A percentile compares a stretch with the other conserved stretches of the same genome.
These are phyloP conservation scores for Neoarthrinium moseri DNA, from an alignment of 2,329 filamentous ascomycete species.

Conservation along the genomic window DNA sequence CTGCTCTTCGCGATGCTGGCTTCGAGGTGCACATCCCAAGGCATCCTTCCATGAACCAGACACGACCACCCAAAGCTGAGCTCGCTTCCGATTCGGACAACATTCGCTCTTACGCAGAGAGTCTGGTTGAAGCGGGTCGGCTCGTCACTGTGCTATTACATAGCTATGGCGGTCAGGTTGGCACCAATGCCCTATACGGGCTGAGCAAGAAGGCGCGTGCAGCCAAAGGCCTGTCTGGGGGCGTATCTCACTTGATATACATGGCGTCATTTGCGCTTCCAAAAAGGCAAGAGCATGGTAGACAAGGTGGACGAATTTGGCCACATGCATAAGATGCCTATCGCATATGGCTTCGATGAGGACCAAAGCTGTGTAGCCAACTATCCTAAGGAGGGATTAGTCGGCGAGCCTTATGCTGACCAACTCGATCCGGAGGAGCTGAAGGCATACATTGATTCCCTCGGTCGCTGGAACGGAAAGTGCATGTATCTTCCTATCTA, in stretches of 20 bases:
- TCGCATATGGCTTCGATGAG: background rate
- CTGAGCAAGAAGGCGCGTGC: background rate
- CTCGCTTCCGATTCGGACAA: background rate
- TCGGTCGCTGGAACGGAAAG: background rate
- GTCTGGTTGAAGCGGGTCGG: background rate
- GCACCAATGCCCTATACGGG: background rate
- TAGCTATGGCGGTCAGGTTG: background rate
- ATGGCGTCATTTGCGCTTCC: background rate
- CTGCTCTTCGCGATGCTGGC: background rate
- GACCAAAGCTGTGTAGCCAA: background rate
- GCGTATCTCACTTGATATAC: background rate
- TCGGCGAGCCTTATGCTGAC: background rate
- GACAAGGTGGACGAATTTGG: background rate
- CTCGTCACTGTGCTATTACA: background rate
- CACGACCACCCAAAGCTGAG: background rate
- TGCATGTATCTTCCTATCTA: background rate
- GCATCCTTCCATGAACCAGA: background rate
- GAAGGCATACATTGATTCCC: background rate
- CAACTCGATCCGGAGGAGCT: background rate
- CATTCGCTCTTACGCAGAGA: background rate
- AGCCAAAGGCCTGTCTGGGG: background rate
- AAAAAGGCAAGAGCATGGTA: background rate
- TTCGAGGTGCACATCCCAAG: background rate
- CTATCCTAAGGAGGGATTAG: background rate
- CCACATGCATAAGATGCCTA: background rate